A percentile compares a stretch with the other conserved stretches of the same genome.
phyloP scores from a whole-genome alignment of 108 stramenopile genomes.

The Pseudonitzschia multistriata region DNA sequence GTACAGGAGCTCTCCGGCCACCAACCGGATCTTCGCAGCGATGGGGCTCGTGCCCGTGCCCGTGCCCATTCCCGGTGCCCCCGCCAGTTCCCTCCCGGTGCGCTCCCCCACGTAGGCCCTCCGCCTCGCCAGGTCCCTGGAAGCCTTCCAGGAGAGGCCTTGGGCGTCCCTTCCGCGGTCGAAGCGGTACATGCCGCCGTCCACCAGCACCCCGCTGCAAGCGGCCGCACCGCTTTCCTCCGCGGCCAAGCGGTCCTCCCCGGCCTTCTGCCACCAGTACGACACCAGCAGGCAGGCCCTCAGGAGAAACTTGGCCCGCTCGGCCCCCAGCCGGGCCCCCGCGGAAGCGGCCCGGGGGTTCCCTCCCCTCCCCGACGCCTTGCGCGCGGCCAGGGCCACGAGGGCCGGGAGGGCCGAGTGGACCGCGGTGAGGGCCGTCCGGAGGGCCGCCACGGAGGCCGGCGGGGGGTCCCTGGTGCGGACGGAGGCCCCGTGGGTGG shows the following conservation, averaged over 20 bases:
- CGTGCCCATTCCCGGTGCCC: background rate
- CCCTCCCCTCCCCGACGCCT: background rate
- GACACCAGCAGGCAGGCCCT: constrained; percentile 31
- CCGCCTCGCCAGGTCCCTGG: constrained; percentile 17
- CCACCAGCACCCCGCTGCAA: constrained; percentile 23
- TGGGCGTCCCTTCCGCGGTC: background rate
- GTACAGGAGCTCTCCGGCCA: constrained; percentile 42
- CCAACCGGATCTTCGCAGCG: background rate
- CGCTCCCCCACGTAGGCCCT: constrained; percentile 38
- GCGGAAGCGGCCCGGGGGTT: background rate
- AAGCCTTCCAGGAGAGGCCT: constrained; percentile 17
- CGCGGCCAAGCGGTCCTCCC: background rate
- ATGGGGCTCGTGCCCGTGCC: background rate
- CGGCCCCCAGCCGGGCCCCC: constrained; percentile 26
- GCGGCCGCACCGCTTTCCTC: background rate
- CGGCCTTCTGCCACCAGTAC: constrained; percentile 37
- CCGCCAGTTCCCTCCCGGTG: constrained; percentile 24
- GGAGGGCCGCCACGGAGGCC: constrained; percentile 24
- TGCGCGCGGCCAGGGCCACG: constrained; percentile 14
- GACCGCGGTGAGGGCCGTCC: constrained; percentile 23
- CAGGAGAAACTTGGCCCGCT: constrained; percentile 42
- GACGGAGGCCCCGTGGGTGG: constrained; percentile 16
- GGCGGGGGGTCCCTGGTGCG: constrained; percentile 3
- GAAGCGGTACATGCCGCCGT: constrained; percentile 32
- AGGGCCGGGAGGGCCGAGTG: constrained; percentile 42